phyloP scores from a whole-genome alignment of 2,329 filamentous ascomycete genomes.

The Stagonosporopsis tanaceti region DNA sequence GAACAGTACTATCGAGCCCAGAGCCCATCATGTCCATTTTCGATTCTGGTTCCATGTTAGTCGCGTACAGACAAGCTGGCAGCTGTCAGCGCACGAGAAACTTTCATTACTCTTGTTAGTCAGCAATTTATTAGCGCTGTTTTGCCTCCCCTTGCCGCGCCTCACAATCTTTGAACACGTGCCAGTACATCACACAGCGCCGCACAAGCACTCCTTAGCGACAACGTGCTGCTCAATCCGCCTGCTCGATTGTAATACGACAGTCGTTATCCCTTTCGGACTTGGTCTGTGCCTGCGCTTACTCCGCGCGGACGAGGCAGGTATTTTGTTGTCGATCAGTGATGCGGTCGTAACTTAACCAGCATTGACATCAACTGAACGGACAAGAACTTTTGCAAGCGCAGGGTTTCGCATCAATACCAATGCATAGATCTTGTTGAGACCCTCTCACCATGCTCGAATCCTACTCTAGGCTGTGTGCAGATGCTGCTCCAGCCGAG shows the following conservation, averaged over 20 bases:
- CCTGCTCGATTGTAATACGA: not conserved
- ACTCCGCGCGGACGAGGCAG: not conserved
- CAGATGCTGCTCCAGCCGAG: constrained; percentile 1
- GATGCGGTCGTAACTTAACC: not conserved
- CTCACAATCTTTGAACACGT: not conserved
- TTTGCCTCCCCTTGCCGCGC: not conserved
- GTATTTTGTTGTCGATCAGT: not conserved
- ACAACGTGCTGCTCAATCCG: not conserved
- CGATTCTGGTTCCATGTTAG: too few species aligned
- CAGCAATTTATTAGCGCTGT: not conserved
- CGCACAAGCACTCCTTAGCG: not conserved
- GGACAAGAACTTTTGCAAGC: not conserved
- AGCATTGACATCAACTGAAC: not conserved
- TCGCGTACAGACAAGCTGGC: not conserved
- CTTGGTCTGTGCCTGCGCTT: not conserved
- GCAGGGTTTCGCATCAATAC: not conserved
- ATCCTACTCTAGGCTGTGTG: not conserved
- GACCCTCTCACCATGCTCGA: not conserved
- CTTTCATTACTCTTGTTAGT: not conserved
- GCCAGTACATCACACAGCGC: not conserved
- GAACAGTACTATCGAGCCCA: not conserved
- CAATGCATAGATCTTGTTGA: not conserved
- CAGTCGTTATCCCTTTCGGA: too few species aligned
- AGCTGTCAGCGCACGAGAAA: not conserved
- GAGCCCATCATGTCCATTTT: not conserved